Base-by-base conservation (phyloP, 176 grass and related monocot species). In the Echinochloa phyllopogon region DNA sequence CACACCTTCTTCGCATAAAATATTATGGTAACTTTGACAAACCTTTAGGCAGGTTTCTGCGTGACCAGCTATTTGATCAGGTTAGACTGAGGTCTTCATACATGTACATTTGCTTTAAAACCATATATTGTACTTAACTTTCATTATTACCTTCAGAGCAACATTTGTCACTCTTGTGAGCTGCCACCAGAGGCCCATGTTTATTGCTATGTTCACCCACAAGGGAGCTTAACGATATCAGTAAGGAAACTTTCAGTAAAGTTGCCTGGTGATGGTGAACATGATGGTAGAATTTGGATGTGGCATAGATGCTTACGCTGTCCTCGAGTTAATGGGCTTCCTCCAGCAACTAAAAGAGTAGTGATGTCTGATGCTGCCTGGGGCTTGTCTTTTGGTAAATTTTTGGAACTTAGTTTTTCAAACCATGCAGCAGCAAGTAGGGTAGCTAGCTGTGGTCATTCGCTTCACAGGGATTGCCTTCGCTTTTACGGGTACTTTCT, bases 281-380 rank as follows among this genome's bases (percentile, higher is more conserved):
- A 78, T 43, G 93, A 99, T 85, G 91, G 91, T 69, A 92, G 92
- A 88, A 96, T 99, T 78, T 96, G 96, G 96, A 99, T 96, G 96
- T 99, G 96, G 96, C 96, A 99, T 83, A 92, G 93, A 81, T 99
- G 96, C 83, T 82, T 96, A 79, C 86, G 88, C 9, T 99, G 96
- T 71, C 88, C 91, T 71, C 93, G 88, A 40, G 51, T 92, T 83
- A 80, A 96, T 69, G 90, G 69, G 33, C 80, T 99, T 36, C 96
- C 96, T 74, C 93, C 96, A 83, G 83, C 89, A 80, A 99, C 90
- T 94, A 94, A 92, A 85, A 94, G 96, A 90, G 67, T 99, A 69
- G 93, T 99, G 80, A 99, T 99, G 93, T 96, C 96, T 92, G 96
- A 96, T 91, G 96, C 96, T 89, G 96, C 93, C 40, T 99, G 93